Conservation (phyloP, 805 yeast genomes). For the Candida palmyrensis region DNA sequence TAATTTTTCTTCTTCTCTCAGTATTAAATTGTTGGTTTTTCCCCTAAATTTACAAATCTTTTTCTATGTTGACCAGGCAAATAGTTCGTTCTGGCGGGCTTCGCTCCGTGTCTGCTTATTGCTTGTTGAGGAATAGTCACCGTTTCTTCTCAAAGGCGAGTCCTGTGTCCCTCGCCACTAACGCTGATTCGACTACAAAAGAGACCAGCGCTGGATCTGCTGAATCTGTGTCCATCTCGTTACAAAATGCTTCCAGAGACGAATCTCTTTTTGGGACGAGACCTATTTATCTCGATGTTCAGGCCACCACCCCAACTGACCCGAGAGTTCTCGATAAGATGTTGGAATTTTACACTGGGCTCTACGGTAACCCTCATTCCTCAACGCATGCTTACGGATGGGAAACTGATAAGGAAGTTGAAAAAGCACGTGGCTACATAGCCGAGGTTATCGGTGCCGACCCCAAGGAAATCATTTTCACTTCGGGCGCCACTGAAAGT, state of each 20-base stretch:
- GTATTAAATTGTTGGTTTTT: too few relatives aligned
- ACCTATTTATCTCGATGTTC: constrained; percentile 95
- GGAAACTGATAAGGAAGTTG: constrained; percentile 95
- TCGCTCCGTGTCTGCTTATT: background rate
- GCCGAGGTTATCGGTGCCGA: constrained; percentile 88
- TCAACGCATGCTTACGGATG: constrained; percentile 97
- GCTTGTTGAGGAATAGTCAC: background rate
- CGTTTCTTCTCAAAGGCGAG: background rate
- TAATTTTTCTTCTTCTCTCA: too few relatives aligned
- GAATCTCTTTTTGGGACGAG: constrained; percentile 56
- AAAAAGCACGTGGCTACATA: constrained; percentile 73
- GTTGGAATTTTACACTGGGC: constrained; percentile 83
- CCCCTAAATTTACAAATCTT: too few relatives aligned
- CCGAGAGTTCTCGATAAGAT: constrained; percentile 91
- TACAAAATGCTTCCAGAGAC: constrained; percentile 43
- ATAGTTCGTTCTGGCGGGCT: background rate
- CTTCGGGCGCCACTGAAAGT: constrained; percentile 97
- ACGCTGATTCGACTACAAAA: background rate
- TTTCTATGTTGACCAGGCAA: constrained; percentile 1
- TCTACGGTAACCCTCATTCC: constrained; percentile 97
- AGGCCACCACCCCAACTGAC: constrained; percentile 97
- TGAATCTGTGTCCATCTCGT: constrained; percentile 21
- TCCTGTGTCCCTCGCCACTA: background rate
- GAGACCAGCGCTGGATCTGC: background rate
- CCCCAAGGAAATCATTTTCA: constrained; percentile 93